A percentile compares a stretch with the other conserved stretches of the same genome.
Conservation (phyloP, 1,284 basidiomycete genomes). For the Ganoderma boninense region DNA sequence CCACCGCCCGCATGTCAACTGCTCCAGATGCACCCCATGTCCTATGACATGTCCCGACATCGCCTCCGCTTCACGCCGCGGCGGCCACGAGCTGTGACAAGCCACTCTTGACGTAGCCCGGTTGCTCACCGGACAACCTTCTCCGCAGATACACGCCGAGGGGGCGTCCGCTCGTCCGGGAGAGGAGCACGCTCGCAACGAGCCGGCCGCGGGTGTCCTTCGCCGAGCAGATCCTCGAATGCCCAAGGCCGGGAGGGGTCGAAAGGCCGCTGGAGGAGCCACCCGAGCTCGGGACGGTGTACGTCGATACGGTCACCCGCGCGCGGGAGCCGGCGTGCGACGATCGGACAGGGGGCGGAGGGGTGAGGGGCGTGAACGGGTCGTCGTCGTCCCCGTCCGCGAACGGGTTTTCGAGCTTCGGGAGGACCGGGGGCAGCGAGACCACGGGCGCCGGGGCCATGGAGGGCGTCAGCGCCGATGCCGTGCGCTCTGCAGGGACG, state of each 20-base stretch:
- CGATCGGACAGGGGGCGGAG: conserved; percentile 21
- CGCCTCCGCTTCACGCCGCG: conserved; percentile 20
- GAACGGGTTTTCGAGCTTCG: conserved; percentile 38
- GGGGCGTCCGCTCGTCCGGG: conserved; percentile 35
- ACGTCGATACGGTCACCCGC: conserved; percentile 29
- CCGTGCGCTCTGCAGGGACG: conserved; percentile 25
- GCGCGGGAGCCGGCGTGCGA: conserved; percentile 15
- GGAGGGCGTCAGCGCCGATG: conserved; percentile 19
- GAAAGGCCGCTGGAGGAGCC: conserved; percentile 12
- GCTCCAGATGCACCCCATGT: not conserved
- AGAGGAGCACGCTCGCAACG: conserved; percentile 41
- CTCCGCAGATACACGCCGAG: conserved; percentile 33
- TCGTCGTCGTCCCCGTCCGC: conserved; percentile 31
- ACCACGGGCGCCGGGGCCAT: conserved; percentile 11
- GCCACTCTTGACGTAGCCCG: conserved; percentile 39
- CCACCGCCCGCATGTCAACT: not conserved
- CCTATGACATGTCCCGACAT: not conserved
- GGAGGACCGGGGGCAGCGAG: conserved; percentile 18
- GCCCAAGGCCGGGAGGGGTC: conserved; percentile 22
- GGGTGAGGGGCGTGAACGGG: conserved; percentile 21
- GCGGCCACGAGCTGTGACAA: conserved; percentile 38
- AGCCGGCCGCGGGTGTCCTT: conserved; percentile 34
- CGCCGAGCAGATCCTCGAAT: conserved; percentile 17
- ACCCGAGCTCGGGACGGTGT: conserved; percentile 9
- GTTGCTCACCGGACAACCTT: conserved; percentile 29